These are phyloP conservation scores for Wickerhamiella sorbophila DNA, from an alignment of 805 yeast species.

Conservation along the genomic window DNA sequence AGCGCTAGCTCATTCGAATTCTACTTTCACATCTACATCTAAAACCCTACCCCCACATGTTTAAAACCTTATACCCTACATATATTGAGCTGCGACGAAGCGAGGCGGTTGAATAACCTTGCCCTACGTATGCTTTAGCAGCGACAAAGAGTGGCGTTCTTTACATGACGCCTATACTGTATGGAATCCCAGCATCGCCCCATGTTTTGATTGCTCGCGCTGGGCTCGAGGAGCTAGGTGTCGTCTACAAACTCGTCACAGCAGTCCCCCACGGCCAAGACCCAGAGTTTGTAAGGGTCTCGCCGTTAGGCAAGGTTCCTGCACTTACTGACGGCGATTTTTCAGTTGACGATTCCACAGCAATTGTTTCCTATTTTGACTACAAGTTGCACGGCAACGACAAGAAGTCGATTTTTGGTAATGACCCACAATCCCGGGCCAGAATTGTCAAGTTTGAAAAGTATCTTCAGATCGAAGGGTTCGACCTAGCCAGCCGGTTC, in stretches of 20 bases:
- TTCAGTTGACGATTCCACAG: background rate
- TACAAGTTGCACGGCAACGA: background rate
- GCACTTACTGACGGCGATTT: background rate
- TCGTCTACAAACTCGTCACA: background rate
- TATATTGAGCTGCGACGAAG: too few species aligned
- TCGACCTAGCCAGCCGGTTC: background rate
- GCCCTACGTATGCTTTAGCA: too few species aligned
- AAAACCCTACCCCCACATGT: too few species aligned
- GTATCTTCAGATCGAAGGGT: background rate
- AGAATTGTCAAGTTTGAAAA: background rate
- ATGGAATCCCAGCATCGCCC: background rate
- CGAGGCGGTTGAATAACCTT: too few species aligned
- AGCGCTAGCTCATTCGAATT: too few species aligned
- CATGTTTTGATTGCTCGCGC: background rate
- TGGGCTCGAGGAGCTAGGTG: background rate
- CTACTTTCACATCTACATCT: too few species aligned
- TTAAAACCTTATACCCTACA: too few species aligned
- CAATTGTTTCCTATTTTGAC: background rate
- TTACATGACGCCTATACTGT: background rate
- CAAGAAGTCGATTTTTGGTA: background rate
- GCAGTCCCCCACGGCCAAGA: background rate
- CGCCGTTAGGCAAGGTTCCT: constrained; percentile 7
- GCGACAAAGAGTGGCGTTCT: too few species aligned
- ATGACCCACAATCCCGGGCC: background rate
- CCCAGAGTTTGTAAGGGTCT: background rate